Base-by-base conservation (phyloP, 331 rosid genomes). In the Saraca asoca region DNA sequence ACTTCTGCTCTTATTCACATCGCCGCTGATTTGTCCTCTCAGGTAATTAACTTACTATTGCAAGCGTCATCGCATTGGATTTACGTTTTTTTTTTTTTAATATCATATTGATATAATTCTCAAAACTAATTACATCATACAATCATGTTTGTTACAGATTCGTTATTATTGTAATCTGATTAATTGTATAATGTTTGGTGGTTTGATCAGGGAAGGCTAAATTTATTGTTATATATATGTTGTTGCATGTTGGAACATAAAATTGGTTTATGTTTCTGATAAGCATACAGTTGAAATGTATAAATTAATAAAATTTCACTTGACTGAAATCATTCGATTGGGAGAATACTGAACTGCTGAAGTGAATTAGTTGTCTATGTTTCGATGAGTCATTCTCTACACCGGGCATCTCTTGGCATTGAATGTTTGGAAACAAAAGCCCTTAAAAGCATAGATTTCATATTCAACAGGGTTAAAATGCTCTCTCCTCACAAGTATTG, bases 21-120 rank as follows among this genome's bases (percentile, higher is more conserved):
- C 12, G 96, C 91, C 39, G 90, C 97, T 56, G 95, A 88, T 79
- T 79, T 91, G 51, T 88, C 97, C 51, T 78, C 96, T 41, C 96
- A 91, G 97, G 97, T 88, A 39, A 24, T 24, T 24, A 24, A 24
- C 31, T 24, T 24, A 24, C 33, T 13, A n/a, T 70, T 7, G 31
- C 11, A 11, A 9, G 1, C n/a, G 5, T 24, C 31, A 24, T 16
- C 56, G 14, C 56, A 12, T 37, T 7, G 5, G 12, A 5, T 49
- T 49, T 56, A 13, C 7, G 60, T 42, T 17, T 6, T 54, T 17
- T 49, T 74, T 58, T 5, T 41, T 42, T 0, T 68, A n/a, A n/a
- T 64, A 12, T 7, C 15, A 6, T 17, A 52, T 37, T 13, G 0
- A 16, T 64, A 44, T 9, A n/a, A 51, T 54, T 68, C 49, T 29